A percentile compares a stretch with the other conserved stretches of the same genome.
phyloP scores from a whole-genome alignment of 2,329 filamentous ascomycete species.

The Fusarium sororula region DNA sequence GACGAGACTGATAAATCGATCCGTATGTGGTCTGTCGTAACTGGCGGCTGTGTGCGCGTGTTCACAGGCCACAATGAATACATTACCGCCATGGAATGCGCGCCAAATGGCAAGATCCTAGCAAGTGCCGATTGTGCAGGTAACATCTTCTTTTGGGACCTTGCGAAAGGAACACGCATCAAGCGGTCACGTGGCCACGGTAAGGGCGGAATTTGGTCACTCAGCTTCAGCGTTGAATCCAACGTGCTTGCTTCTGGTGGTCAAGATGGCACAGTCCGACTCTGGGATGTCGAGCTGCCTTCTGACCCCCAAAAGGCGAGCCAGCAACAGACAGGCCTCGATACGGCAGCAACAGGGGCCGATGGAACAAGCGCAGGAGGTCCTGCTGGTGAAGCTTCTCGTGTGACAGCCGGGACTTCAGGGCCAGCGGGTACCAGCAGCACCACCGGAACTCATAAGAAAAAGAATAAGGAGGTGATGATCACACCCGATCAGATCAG shows the following conservation, averaged over 20 bases:
- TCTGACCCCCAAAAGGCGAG: conserved; percentile 70
- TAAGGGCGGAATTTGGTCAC: conserved; percentile 91
- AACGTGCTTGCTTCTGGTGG: conserved; percentile 90
- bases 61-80: conserved; percentile 92
- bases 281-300: conserved; percentile 89
- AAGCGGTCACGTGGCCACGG: conserved; percentile 95
- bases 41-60: conserved; percentile 86
- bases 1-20: conserved; percentile 88
- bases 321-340: conserved; percentile 54
- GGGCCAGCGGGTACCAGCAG: conserved; percentile 42
- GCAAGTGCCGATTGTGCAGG: conserved; percentile 89
- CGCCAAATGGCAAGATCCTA: conserved; percentile 88
- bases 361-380: conserved; percentile 51
- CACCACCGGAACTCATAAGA: conserved; percentile 61
- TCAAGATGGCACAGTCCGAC: conserved; percentile 88
- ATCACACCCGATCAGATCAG: conserved; percentile 94
- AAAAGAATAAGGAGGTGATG: conserved; percentile 89
- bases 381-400: conserved; percentile 43
- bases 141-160: conserved; percentile 93
- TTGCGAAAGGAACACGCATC: conserved; percentile 83
- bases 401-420: conserved; percentile 37
- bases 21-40: conserved; percentile 95
- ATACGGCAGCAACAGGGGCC: conserved; percentile 53
- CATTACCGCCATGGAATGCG: conserved; percentile 84
- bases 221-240: conserved; percentile 94